phyloP scores from a whole-genome alignment of 169 alveolate species.

The Eimeria mitis region DNA sequence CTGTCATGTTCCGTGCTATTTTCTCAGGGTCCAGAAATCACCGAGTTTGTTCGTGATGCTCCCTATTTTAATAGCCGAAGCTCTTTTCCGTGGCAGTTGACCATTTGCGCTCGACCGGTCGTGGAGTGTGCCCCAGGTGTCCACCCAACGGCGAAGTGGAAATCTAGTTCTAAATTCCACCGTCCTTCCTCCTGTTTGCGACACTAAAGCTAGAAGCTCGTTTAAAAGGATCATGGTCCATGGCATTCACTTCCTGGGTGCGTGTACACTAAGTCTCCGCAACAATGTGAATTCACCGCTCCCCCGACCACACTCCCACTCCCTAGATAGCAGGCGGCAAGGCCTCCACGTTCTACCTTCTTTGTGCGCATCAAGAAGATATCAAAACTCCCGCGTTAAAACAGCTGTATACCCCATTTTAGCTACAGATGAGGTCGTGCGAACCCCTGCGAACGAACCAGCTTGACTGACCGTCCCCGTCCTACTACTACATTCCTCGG shows the following conservation, averaged over 20 bases:
- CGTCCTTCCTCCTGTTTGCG: not conserved
- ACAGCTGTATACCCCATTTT: too few relatives aligned
- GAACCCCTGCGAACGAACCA: not conserved
- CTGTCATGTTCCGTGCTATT: not conserved
- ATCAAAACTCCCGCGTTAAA: too few relatives aligned
- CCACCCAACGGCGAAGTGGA: slow-evolving; percentile 13
- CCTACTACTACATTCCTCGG: not conserved
- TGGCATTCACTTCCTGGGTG: not conserved
- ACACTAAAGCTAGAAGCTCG: not conserved
- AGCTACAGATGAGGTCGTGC: not conserved
- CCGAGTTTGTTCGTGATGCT: not conserved
- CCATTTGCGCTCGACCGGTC: slow-evolving; percentile 8
- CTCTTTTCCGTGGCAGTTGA: not conserved
- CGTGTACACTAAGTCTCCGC: not conserved
- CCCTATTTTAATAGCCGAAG: not conserved
- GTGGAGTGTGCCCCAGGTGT: slow-evolving; percentile 9
- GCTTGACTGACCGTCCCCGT: not conserved
- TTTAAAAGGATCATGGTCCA: not conserved
- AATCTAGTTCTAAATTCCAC: not conserved
- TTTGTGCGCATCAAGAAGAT: not conserved
- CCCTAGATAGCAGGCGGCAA: not conserved
- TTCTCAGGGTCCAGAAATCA: not conserved
- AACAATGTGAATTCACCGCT: not conserved
- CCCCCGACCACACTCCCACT: not conserved
- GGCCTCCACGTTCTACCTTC: not conserved